A percentile compares a stretch with the other conserved stretches of the same genome.
These are phyloP conservation scores for Phellopilus nigrolimitatus DNA, from an alignment of 1,284 basidiomycete species.

Conservation along the genomic window DNA sequence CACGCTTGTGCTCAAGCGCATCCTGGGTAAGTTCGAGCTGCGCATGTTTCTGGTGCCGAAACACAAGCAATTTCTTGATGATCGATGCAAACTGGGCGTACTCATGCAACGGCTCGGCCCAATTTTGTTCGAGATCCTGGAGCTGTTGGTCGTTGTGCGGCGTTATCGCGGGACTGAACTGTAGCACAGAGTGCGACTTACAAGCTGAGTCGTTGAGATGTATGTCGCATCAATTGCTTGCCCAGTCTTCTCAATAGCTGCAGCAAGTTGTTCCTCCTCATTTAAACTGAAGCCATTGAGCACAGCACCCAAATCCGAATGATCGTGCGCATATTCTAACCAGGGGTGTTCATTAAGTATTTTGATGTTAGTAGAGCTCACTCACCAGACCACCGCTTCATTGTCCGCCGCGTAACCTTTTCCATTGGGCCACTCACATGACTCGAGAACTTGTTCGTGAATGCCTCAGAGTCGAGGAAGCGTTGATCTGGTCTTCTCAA, in stretches of 20 bases:
- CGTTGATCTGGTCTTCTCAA: conserved; percentile 87
- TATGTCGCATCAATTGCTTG: conserved; percentile 95
- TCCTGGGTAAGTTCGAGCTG: conserved; percentile 98
- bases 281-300: conserved; percentile 95
- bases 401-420: conserved; percentile 86
- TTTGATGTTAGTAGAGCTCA: conserved; percentile 13
- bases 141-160: conserved; percentile 46
- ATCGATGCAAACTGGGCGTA: conserved; percentile 94
- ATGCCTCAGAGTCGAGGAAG: conserved; percentile 93
- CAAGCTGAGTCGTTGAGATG: conserved; percentile 85
- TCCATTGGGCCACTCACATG: conserved; percentile 93
- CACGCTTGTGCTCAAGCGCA: conserved; percentile 80
- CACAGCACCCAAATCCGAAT: conserved; percentile 91
- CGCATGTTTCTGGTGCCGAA: conserved; percentile 97
- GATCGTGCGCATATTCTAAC: conserved; percentile 82
- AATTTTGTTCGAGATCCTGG: conserved; percentile 87
- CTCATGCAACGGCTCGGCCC: conserved; percentile 94
- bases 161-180: not conserved
- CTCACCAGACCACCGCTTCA: conserved; percentile 91
- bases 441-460: conserved; percentile 93
- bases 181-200: conserved; percentile 35
- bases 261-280: conserved; percentile 67
- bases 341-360: conserved; percentile 3
- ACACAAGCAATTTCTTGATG: conserved; percentile 90
- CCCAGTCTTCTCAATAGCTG: conserved; percentile 87